Base-by-base conservation (phyloP, 1,284 basidiomycete species). In the Lentinula novae-zelandiae region DNA sequence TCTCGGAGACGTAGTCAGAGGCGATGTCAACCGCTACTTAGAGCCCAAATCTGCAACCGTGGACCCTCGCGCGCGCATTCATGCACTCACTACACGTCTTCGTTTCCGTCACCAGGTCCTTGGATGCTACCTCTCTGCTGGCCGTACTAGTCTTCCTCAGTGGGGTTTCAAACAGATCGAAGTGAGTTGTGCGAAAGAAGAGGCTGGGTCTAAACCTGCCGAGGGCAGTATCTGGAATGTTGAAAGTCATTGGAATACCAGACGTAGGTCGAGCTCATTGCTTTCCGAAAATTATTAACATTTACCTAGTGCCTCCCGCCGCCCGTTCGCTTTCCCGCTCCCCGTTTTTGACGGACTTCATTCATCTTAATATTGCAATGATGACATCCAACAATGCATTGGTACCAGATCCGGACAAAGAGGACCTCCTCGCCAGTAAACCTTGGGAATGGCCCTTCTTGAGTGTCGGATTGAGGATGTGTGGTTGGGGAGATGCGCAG, bases 151-250 rank as follows among this genome's bases (percentile, higher is more conserved):
- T 50, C 76, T 99, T 42, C 96, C 97, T 1, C 93, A 97, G 74
- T 99, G 96, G 97, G 96, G 96, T 22, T 99, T 98, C 85, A 98
- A 98, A 77, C 97, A 99, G 77, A 84, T 98, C 62, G 96, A 99
- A 74, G 96, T 98, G 51, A 91, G 88, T 64, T 99, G 97, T 74
- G 88, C 89, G 63, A 95, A 93, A 75, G 89, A 93, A 71, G 86
- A 94, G 69, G 58, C 48, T 8, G 48, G 40, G 33, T 86, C 86
- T 0, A 81, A 77, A 39, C 40, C 22, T 4, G 38, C 38, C 6
- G 57, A 58, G 12, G 57, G 49, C 31, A 97, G 96, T 0, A 93
- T 95, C 73, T 99, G 96, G 96, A 99, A 99, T 72, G 91, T 99
- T 58, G 96, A 99, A 74, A 92, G 87, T 68, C 96, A 99, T 76